Base-by-base conservation (phyloP, 495 filamentous ascomycete genomes). In the Durotheca rogersii region DNA sequence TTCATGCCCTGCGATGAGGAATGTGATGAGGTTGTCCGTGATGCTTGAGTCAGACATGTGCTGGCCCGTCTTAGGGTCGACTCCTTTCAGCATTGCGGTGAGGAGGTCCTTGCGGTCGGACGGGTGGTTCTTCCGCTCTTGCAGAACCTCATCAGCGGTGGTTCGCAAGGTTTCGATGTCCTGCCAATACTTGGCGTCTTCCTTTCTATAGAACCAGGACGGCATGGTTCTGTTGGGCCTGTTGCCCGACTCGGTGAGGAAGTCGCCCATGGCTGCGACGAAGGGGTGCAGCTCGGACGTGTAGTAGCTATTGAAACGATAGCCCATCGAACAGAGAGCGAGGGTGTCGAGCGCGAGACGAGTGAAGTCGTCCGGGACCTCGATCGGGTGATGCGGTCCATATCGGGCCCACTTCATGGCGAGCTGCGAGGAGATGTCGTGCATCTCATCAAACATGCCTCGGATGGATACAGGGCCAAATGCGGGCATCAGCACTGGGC, bases 271-370 rank as follows among this genome's bases (percentile, higher is more conserved):
- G 6, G 84, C 82, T 18, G 69, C 62, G 17, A 89, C 68, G 52
- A 89, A 88, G 0, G 84, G 82, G 54, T 88, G 84, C 50, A 82
- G 57, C 0, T 83, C 75, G 18, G 85, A 79, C 23, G 74, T 72
- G 54, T 89, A 89, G 64, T 84, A 89, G 7, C 79, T 83, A 58
- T 90, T 90, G 72, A 90, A 90, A 12, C 87, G 80, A 33, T 74
- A 83, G 20, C 79, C 81, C 84, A 90, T 88, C 0, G 86, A 69
- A 56, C 84, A 88, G 9, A 90, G 73, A 3, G 83, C 82, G 15
- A 90, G 79, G 0, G 84, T 84, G 53, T 91, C 86, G 9, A 91
- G 73, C 2, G 85, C 84, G 30, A 91, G 65, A 7, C 85, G 79
- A 2, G 87, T 90, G 49, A 90, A 88, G 63, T 89, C 84, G n/a